Evolutionary conservation across 371 early-diverging fungal species (phyloP).

Genomic region (Mucor irregularis): DNA sequence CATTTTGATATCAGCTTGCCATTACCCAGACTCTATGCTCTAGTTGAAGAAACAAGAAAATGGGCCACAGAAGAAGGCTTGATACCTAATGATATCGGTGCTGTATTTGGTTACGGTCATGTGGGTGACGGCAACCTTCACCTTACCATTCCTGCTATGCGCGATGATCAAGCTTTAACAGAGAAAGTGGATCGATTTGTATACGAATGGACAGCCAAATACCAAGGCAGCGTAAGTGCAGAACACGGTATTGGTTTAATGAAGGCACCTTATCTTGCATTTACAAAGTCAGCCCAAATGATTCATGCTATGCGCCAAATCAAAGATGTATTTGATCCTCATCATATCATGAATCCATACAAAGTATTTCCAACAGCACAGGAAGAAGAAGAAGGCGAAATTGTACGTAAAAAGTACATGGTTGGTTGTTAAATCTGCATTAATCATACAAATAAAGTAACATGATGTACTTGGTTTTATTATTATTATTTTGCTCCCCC

Average conservation of each 20-base stretch:
- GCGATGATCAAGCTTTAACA: slow-evolving; percentile 52
- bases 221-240: slow-evolving; percentile 59
- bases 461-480: slow-evolving; percentile 6
- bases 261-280: slow-evolving; percentile 52
- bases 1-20: slow-evolving; percentile 84
- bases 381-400: slow-evolving; percentile 25
- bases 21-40: slow-evolving; percentile 70
- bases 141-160: slow-evolving; percentile 43
- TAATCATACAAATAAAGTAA: slow-evolving; percentile 4
- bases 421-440: slow-evolving; percentile 21
- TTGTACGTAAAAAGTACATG: slow-evolving; percentile 21
- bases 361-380: slow-evolving; percentile 48
- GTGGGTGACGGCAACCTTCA: too few species aligned
- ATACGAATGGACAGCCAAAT: slow-evolving; percentile 67
- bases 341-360: slow-evolving; percentile 85
- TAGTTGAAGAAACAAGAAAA: slow-evolving; percentile 69
- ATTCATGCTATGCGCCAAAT: slow-evolving; percentile 63
- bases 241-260: slow-evolving; percentile 68
- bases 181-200: slow-evolving; percentile 82
- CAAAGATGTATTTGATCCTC: slow-evolving; percentile 76
- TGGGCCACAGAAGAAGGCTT: slow-evolving; percentile 53
- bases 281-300: slow-evolving; percentile 57
- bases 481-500: neutral
- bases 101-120: slow-evolving; percentile 75
- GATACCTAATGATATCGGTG: slow-evolving; percentile 50